These are phyloP conservation scores for Hymenoscyphus occultus DNA, from an alignment of 2,329 filamentous ascomycete species.

Conservation along the genomic window DNA sequence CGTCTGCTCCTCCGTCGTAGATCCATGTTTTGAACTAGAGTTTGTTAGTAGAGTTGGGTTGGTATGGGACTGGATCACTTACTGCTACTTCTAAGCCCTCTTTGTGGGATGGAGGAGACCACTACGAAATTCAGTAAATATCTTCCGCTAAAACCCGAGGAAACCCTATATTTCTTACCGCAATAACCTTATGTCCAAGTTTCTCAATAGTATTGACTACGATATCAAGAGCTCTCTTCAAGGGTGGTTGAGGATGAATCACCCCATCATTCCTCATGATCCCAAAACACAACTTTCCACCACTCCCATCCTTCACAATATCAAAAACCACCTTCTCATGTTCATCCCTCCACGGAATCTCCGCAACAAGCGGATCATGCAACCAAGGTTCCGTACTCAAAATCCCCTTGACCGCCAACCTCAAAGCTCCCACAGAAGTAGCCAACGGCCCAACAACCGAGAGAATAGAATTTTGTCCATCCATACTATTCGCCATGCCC, in stretches of 20 bases:
- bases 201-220: constrained; percentile 47
- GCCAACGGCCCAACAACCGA: constrained; percentile 64
- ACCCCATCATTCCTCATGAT: constrained; percentile 51
- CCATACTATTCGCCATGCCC: constrained; percentile 57
- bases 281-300: constrained; percentile 49
- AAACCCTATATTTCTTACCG: constrained; percentile 22
- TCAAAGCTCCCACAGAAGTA: constrained; percentile 51
- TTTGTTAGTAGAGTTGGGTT: constrained; percentile 13
- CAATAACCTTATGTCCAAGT: constrained; percentile 56
- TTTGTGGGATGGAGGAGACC: constrained; percentile 53
- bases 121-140: constrained; percentile 29
- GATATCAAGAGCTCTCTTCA: constrained; percentile 51
- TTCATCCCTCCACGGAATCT: constrained; percentile 62
- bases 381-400: constrained; percentile 62
- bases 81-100: constrained; percentile 41
- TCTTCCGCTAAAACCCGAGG: not conserved
- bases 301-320: constrained; percentile 39
- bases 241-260: constrained; percentile 54
- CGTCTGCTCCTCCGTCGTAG: constrained; percentile 50
- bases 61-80: constrained; percentile 34
- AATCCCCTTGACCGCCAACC: constrained; percentile 54
- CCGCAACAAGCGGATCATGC: constrained; percentile 61
- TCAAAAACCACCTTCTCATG: constrained; percentile 37
- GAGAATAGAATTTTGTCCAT: constrained; percentile 59
- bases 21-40: constrained; percentile 37